Conservation (phyloP, 495 filamentous ascomycete species). For the Pyronema omphalodes region DNA sequence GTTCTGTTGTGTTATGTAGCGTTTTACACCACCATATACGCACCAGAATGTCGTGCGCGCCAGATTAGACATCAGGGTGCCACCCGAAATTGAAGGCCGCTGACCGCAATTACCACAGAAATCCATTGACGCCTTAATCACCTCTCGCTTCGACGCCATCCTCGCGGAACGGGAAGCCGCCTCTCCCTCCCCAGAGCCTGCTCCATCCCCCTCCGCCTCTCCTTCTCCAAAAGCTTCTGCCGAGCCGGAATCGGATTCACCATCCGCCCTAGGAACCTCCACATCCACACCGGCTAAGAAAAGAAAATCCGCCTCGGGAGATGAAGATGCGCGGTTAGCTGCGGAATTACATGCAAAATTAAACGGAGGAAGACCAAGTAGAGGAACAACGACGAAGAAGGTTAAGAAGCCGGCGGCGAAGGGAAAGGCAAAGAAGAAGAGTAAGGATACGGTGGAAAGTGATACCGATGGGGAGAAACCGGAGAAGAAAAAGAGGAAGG, state of each 20-base stretch:
- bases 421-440: conserved; percentile 53
- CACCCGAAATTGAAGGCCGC: neutral
- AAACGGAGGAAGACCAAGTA: conserved; percentile 55
- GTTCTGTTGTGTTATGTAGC: no score
- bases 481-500: conserved; percentile 35
- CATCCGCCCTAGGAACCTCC: neutral
- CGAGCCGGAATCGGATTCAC: neutral
- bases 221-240: neutral
- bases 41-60: neutral
- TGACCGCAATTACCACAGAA: conserved; percentile 31
- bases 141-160: conserved; percentile 74
- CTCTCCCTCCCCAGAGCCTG: conserved; percentile 21
- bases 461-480: conserved; percentile 29
- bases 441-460: conserved; percentile 59
- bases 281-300: conserved; percentile 32
- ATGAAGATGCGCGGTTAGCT: conserved; percentile 71
- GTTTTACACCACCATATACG: no score
- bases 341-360: conserved; percentile 82
- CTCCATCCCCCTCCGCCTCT: neutral
- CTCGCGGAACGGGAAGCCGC: conserved; percentile 32
- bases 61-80: neutral
- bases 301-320: conserved; percentile 36
- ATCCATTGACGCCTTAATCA: conserved; percentile 65
- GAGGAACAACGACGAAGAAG: conserved; percentile 31
- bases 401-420: conserved; percentile 37